Evolutionary conservation across 2,329 filamentous ascomycete species (phyloP).

Genomic region (Rhynchosporium graminicola): DNA sequence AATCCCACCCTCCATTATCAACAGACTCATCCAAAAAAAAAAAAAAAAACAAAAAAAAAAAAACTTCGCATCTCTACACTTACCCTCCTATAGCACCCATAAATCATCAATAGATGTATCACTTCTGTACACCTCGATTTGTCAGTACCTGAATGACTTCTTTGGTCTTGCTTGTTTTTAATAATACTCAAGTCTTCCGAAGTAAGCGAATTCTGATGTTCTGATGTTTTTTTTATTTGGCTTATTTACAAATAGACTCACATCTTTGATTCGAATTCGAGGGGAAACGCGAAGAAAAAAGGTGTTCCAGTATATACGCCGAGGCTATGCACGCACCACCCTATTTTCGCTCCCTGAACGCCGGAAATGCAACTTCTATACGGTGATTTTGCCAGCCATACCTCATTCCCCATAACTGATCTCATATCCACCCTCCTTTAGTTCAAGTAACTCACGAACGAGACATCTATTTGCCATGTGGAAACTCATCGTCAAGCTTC

Average conservation of each 20-base stretch:
- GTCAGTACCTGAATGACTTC: too few species aligned
- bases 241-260: not conserved
- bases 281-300: not conserved
- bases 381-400: constrained; percentile 1
- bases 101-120: too few species aligned
- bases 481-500: constrained; percentile 93
- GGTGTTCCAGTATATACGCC: not conserved
- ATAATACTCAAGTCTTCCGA: too few species aligned
- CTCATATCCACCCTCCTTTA: not conserved
- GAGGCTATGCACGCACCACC: constrained; percentile 4
- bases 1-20: too few species aligned
- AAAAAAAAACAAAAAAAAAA: too few species aligned
- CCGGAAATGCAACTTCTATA: constrained; percentile 9
- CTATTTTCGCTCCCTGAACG: not conserved
- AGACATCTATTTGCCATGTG: constrained; percentile 42
- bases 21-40: too few species aligned
- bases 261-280: not conserved
- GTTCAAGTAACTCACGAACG: not conserved
- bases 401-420: not conserved
- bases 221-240: too few species aligned
- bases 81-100: too few species aligned
- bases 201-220: too few species aligned
- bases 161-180: too few species aligned
- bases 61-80: too few species aligned
- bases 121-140: too few species aligned